Evolutionary conservation across 805 yeast species (phyloP).

Genomic region (Suhomyces prunicola): DNA sequence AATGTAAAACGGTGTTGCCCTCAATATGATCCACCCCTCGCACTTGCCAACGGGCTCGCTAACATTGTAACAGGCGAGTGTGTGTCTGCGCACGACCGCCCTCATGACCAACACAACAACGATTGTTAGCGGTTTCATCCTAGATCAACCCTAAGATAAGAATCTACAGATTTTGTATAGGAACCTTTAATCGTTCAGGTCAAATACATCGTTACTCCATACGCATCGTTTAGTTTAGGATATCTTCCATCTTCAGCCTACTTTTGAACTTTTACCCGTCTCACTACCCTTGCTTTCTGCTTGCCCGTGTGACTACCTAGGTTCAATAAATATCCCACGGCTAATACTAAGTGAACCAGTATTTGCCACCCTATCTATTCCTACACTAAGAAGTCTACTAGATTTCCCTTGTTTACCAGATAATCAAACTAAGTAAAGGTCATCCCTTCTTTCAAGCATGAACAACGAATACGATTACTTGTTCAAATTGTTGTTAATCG

Average conservation of each 20-base stretch:
- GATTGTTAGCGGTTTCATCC: neutral
- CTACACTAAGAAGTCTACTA: neutral
- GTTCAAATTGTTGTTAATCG: constrained; percentile 90
- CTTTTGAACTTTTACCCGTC: neutral
- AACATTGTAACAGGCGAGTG: neutral
- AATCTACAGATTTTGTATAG: neutral
- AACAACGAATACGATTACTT: constrained; percentile 96
- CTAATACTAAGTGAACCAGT: neutral
- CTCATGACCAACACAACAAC: constrained; percentile 5
- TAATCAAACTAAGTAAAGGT: neutral
- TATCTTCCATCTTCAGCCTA: neutral
- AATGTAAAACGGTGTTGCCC: neutral
- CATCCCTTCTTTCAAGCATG: constrained; percentile 37
- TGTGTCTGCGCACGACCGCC: constrained; percentile 3
- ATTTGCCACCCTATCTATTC: neutral
- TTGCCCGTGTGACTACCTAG: neutral
- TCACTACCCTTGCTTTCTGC: neutral
- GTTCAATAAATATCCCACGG: neutral
- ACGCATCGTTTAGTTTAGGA: neutral
- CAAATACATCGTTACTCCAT: neutral
- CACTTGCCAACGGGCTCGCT: neutral
- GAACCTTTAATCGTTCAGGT: neutral
- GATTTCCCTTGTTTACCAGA: neutral
- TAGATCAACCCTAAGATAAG: neutral
- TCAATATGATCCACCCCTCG: neutral